Base-by-base conservation (phyloP, 2,329 filamentous ascomycete species). In the Alternaria angustiovoidea region DNA sequence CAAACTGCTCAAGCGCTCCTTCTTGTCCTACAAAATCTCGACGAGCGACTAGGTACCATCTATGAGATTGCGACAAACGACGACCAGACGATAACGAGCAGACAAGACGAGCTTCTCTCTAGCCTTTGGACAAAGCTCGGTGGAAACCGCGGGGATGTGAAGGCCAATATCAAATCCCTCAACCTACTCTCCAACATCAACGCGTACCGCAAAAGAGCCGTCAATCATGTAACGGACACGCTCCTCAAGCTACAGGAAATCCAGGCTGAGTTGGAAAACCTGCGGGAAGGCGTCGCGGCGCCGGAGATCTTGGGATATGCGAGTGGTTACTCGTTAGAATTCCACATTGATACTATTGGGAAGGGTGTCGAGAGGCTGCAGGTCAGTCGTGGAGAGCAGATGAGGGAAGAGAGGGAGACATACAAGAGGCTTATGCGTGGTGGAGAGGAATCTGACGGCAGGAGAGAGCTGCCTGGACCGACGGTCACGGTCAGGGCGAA, bases 291-390 rank as follows among this genome's bases (percentile, higher is more conserved):
- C 6, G 89, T 94, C 9, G 88, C 87, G 0, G 84, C 86, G 57
- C 90, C 91, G 0, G 88, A 88, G 64, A 75, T 90, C 9, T 69
- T 88, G 11, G 84, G 84, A 2, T 84, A 82, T 26, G 80, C 80
- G 7, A 76, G 79, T 4, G 80, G 82, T 28, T 92, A 9, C 90
- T 20, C 91, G 3, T 80, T 95, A 5, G 85, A 85, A 51, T 88
- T 92, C 42, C 91, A 95, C 72, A 88, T 95, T 41, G 88, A 92
- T 66, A 89, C 88, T 57, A 93, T 95, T 62, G 84, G 90, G 58
- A 81, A 87, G 49, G 90, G 90, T 0, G 87, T 94, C 1, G 89
- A 93, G 76, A 83, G 92, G 63, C 79, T 95, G 61, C 88, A 92
- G 74, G 78, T 81, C 22, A 88, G 89, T 47, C 83, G 91, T 60